Base-by-base conservation (phyloP, 1,284 basidiomycete species). In the Pholiota adiposa region DNA sequence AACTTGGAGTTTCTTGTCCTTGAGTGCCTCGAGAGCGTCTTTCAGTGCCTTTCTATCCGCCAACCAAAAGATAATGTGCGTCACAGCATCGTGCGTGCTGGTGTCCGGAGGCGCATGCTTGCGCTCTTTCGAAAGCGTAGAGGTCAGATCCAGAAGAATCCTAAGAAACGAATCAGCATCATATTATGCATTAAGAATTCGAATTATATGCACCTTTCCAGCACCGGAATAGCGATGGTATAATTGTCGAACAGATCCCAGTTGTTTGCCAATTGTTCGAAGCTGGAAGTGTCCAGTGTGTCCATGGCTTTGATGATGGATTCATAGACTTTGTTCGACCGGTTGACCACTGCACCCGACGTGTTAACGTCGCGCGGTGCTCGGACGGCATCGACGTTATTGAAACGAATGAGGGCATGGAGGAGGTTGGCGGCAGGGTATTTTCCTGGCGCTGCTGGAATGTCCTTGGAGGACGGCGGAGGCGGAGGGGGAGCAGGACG, bases 401-500 rank as follows among this genome's bases (percentile, higher is more conserved):
- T 54, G 41, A 59, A 59, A 3, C 58, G 53, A 25, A 69, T 57
- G 21, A 67, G 58, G 25, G 62, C 60, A 19, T 54, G 56, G n/a
- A 69, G 51, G 31, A 69, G 55, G 21, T 66, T 52, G 16, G 66
- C 65, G 4, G 67, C 65, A 4, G 65, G 65, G 33, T 50, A 53
- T 18, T 49, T 51, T 8, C 56, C 59, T 43, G 33, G 63, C 31
- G 14, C 50, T 61, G 12, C 21, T 50, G 41, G n/a, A n/a, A n/a
- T n/a, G n/a, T n/a, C n/a, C n/a, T n/a, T n/a, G n/a, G n/a, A n/a
- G n/a, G n/a, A n/a, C n/a, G n/a, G n/a, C n/a, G n/a, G n/a, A n/a
- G n/a, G n/a, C n/a, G n/a, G n/a, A n/a, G n/a, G n/a, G n/a, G 36
- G 14, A 38, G 36, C 6, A 11, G 36, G 6, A 14, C 12, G 36